These are phyloP conservation scores for Pichia sp. DNA, from an alignment of 1,139 yeast genomes.

Conservation along the genomic window DNA sequence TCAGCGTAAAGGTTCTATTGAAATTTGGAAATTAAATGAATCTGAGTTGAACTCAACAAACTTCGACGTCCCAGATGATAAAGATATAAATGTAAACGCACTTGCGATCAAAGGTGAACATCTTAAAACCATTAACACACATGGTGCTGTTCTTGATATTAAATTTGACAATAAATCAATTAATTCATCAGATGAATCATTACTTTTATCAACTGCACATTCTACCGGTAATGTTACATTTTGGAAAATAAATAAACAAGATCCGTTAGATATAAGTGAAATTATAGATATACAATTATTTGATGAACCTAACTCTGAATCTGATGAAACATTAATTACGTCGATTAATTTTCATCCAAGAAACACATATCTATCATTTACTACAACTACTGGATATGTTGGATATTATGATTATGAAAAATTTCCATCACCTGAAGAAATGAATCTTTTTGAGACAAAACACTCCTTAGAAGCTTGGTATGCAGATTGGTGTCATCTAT, in stretches of 20 bases:
- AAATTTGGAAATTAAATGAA: slow-evolving; percentile 39
- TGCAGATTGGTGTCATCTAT: slow-evolving; percentile 60
- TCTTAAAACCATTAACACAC: slow-evolving; percentile 27
- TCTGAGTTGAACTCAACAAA: background rate
- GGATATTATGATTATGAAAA: slow-evolving; percentile 32
- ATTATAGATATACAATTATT: slow-evolving; percentile 36
- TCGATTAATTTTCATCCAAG: slow-evolving; percentile 57
- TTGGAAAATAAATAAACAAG: slow-evolving; percentile 42
- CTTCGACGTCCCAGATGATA: slow-evolving; percentile 17
- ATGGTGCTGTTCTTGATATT: slow-evolving; percentile 71
- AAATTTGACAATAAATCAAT: slow-evolving; percentile 48
- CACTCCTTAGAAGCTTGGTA: slow-evolving; percentile 91
- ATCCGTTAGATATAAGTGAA: slow-evolving; percentile 19
- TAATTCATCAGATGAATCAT: slow-evolving; percentile 31
- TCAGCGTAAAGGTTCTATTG: slow-evolving; percentile 66
- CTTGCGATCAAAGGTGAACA: slow-evolving; percentile 24
- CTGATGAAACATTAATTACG: slow-evolving; percentile 44
- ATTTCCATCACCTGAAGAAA: background rate
- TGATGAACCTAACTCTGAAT: slow-evolving; percentile 28
- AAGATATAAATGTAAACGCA: slow-evolving; percentile 11
- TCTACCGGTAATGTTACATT: slow-evolving; percentile 68
- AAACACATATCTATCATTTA: slow-evolving; percentile 34
- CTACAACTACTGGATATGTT: slow-evolving; percentile 55
- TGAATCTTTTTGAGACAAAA: slow-evolving; percentile 1
- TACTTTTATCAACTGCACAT: slow-evolving; percentile 56